phyloP scores from a whole-genome alignment of 257 asterid genomes.

The Echites panduratus region DNA sequence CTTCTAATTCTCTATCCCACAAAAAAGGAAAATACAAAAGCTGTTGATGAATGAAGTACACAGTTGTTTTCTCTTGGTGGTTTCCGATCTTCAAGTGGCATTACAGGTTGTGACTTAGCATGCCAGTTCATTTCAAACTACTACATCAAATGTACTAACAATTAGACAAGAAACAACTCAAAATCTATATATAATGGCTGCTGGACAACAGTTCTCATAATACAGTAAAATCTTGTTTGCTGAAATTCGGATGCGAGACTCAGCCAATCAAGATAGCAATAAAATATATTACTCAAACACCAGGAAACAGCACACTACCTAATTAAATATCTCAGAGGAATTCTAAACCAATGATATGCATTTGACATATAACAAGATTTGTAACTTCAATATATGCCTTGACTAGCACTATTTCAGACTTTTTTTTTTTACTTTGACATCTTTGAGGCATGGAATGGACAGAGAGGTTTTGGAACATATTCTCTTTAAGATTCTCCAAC shows the following conservation, averaged over 20 bases:
- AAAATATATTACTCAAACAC: not conserved
- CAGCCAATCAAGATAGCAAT: not conserved
- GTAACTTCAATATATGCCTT: not conserved
- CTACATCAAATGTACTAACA: not conserved
- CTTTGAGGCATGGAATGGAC: not conserved
- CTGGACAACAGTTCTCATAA: not conserved
- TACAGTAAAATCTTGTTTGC: not conserved
- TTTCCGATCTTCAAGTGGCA: not conserved
- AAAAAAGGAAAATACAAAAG: not conserved
- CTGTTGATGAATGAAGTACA: not conserved
- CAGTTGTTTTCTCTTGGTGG: not conserved
- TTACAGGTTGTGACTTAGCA: not conserved
- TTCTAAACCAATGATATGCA: not conserved
- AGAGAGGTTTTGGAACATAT: not conserved
- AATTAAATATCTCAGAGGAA: not conserved
- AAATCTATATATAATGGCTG: not conserved
- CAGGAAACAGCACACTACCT: not conserved
- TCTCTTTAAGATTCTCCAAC: not conserved
- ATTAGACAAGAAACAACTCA: not conserved
- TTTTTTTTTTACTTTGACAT: not conserved
- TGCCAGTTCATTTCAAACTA: not conserved
- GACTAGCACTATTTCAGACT: not conserved
- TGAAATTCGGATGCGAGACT: not conserved
- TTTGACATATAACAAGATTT: not conserved
- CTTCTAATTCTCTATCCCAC: not conserved